phyloP scores from a whole-genome alignment of 495 filamentous ascomycete species.

The Hypomontagnella monticulosa region DNA sequence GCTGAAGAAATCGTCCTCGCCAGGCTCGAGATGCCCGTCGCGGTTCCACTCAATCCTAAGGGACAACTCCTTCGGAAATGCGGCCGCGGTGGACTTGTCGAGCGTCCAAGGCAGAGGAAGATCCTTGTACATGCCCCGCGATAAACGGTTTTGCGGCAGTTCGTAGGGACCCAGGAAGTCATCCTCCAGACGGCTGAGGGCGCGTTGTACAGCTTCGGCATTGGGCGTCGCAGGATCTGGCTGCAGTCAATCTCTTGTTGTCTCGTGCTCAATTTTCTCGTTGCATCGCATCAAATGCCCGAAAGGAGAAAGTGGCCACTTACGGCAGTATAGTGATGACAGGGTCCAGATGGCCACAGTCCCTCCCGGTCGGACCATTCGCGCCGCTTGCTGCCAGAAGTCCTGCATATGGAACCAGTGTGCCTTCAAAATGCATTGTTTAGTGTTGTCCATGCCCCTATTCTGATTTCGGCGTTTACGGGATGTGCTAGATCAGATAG shows the following conservation, averaged over 20 bases:
- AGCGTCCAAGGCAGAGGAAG: constrained; percentile 66
- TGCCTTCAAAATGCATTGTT: constrained; percentile 29
- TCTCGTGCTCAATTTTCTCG: too few relatives aligned
- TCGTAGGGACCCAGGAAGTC: constrained; percentile 50
- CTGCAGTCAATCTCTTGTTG: background rate
- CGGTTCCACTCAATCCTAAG: constrained; percentile 52
- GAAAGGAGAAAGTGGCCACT: too few relatives aligned
- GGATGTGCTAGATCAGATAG: too few relatives aligned
- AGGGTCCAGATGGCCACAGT: constrained; percentile 65
- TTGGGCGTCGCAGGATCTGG: constrained; percentile 38
- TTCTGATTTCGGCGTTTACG: too few relatives aligned
- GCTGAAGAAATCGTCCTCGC: background rate
- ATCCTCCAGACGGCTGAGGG: constrained; percentile 47
- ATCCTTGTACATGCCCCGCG: constrained; percentile 50
- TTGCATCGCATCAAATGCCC: too few relatives aligned
- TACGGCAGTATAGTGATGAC: too few relatives aligned
- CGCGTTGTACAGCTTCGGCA: constrained; percentile 39
- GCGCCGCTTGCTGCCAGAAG: constrained; percentile 69
- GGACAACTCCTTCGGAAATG: constrained; percentile 36
- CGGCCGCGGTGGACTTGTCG: constrained; percentile 35
- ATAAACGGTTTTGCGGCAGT: constrained; percentile 49
- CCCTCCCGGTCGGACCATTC: constrained; percentile 64
- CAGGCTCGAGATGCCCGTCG: background rate
- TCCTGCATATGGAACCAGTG: constrained; percentile 71
- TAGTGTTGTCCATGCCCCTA: too few relatives aligned